phyloP scores from a whole-genome alignment of 176 grass and related monocot species.

The Neostapfia colusana region DNA sequence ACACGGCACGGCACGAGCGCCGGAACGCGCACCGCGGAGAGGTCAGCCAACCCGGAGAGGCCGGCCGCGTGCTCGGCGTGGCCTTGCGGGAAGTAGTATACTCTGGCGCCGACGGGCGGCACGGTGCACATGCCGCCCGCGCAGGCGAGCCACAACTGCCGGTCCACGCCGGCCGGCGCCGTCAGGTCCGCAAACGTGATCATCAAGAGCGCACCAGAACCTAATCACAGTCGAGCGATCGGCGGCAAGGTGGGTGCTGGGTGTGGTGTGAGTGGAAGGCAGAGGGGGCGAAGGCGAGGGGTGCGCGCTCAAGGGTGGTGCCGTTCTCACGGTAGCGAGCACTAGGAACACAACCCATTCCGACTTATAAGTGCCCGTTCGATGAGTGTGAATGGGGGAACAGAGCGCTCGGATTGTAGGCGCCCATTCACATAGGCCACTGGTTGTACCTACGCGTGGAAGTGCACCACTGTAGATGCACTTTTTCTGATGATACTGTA shows the following conservation, averaged over 20 bases:
- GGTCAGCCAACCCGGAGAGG: conserved; percentile 14
- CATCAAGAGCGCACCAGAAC: conserved; percentile 35
- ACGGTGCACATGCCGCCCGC: conserved; percentile 90
- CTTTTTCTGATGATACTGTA: too few species aligned
- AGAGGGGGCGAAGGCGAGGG: conserved; percentile 15
- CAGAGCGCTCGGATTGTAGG: neutral
- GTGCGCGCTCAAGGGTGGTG: neutral
- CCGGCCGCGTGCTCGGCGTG: conserved; percentile 82
- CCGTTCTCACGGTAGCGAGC: conserved; percentile 29
- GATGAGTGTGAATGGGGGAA: conserved; percentile 14
- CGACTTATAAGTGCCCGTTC: conserved; percentile 40
- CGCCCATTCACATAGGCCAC: neutral
- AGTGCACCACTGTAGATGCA: neutral
- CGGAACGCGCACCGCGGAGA: conserved; percentile 41
- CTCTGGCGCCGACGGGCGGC: conserved; percentile 62
- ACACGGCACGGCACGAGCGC: conserved; percentile 66
- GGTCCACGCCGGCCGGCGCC: conserved; percentile 65
- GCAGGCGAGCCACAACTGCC: conserved; percentile 92
- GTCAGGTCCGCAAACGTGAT: conserved; percentile 67
- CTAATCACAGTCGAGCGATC: neutral
- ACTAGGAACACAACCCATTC: conserved; percentile 13
- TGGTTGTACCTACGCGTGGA: neutral
- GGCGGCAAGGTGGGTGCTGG: too few species aligned
- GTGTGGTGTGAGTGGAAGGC: neutral
- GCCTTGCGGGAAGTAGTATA: conserved; percentile 98